Evolutionary conservation across 2,329 filamentous ascomycete genomes (phyloP).

Genomic region (Aspergillus sp.): DNA sequence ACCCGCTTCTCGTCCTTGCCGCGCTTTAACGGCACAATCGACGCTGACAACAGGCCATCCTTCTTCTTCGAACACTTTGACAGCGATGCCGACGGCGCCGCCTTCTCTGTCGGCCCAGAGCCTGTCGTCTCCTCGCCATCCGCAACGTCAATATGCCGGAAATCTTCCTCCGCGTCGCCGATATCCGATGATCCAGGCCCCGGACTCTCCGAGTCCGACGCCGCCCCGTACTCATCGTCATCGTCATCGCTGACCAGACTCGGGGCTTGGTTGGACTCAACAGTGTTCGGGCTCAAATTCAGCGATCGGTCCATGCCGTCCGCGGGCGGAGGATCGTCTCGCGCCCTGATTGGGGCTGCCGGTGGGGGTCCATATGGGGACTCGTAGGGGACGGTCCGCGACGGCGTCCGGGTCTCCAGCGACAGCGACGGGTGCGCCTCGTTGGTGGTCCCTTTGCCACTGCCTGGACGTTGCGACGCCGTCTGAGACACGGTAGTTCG

Average conservation of each 20-base stretch:
- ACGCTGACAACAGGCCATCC: conserved; percentile 24
- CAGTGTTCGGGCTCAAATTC: conserved; percentile 66
- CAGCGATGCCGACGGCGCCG: conserved; percentile 20
- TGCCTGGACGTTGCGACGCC: conserved; percentile 50
- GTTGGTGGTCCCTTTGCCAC: conserved; percentile 55
- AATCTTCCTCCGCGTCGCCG: conserved; percentile 50
- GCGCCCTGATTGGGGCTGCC: conserved; percentile 42
- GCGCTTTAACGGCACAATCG: conserved; percentile 25
- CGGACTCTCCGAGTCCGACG: conserved; percentile 64
- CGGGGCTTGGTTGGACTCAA: conserved; percentile 72
- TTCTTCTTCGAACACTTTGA: conserved; percentile 31
- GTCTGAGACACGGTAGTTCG: conserved; percentile 56
- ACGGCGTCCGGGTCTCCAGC: conserved; percentile 40
- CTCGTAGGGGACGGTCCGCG: conserved; percentile 24
- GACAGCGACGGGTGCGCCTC: conserved; percentile 37
- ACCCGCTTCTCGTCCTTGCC: conserved; percentile 36
- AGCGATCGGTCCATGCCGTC: conserved; percentile 43
- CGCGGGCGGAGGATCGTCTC: conserved; percentile 20
- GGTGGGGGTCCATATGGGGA: conserved; percentile 24
- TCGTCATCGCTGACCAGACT: conserved; percentile 73
- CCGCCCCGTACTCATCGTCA: conserved; percentile 70
- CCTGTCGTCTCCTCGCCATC: conserved; percentile 43
- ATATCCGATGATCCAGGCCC: conserved; percentile 44
- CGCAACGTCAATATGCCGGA: conserved; percentile 45
- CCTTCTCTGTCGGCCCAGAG: conserved; percentile 13